Evolutionary conservation across 768 basidiomycete species (phyloP).

Genomic region (Termitomyces heimii): DNA sequence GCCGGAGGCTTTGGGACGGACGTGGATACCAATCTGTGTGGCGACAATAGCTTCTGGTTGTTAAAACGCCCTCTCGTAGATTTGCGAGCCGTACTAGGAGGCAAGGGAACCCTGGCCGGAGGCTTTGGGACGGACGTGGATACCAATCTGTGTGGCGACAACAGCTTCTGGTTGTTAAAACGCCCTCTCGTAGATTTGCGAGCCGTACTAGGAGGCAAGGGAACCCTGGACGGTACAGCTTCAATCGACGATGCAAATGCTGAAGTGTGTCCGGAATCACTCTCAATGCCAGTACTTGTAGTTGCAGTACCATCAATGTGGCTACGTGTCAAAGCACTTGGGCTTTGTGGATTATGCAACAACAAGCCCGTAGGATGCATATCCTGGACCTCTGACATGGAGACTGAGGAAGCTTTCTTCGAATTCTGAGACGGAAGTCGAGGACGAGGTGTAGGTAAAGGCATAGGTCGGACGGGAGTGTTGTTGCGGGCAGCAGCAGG

Average conservation of each 20-base stretch:
- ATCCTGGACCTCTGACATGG: not conserved
- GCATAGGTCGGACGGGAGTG: slow-evolving; percentile 3
- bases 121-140: too few relatives aligned
- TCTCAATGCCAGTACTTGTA: not conserved
- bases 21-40: not conserved
- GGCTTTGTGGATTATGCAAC: not conserved
- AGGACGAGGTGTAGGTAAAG: slow-evolving; percentile 9
- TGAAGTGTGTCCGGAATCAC: not conserved
- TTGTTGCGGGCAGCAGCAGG: not conserved
- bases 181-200: slow-evolving; percentile 7
- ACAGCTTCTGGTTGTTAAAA: not conserved
- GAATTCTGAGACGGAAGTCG: not conserved
- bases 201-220: slow-evolving; percentile 5
- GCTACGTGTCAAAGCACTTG: not conserved
- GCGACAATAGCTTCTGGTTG: not conserved
- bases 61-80: not conserved
- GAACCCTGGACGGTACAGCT: not conserved
- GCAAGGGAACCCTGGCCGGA: not conserved
- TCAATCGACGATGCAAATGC: not conserved
- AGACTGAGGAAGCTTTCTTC: not conserved
- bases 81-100: slow-evolving; percentile 7
- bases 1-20: too few relatives aligned
- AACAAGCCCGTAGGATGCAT: not conserved
- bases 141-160: not conserved
- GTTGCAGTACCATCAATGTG: not conserved